Conservation (phyloP, 345 rosid genomes). For the Microthlaspi erraticum region DNA sequence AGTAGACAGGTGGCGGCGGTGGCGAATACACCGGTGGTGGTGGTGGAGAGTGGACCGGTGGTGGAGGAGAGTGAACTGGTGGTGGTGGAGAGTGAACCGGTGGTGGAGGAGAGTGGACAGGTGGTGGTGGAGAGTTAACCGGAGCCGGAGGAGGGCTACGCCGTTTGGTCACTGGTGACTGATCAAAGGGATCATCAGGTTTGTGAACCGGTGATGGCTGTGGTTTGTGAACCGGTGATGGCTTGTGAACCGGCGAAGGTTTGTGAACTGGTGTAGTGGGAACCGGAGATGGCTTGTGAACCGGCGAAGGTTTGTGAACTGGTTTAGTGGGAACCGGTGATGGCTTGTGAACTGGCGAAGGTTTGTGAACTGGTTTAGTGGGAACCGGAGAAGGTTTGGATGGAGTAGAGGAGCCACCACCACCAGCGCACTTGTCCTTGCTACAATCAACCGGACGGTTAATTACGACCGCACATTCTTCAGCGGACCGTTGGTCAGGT, state of each 20-base stretch:
- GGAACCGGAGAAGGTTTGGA: slow-evolving; percentile 38
- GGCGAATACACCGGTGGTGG: slow-evolving; percentile 35
- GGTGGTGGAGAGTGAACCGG: slow-evolving; percentile 33
- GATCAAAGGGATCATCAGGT: slow-evolving; percentile 33
- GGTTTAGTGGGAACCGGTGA: slow-evolving; percentile 2
- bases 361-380: slow-evolving; percentile 7
- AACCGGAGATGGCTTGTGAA: slow-evolving; percentile 34
- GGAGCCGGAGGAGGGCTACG: slow-evolving; percentile 42
- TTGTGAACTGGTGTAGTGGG: slow-evolving; percentile 17
- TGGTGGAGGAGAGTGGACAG: slow-evolving; percentile 9
- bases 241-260: slow-evolving; percentile 35
- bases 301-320: slow-evolving; percentile 32
- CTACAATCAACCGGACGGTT: slow-evolving; percentile 73
- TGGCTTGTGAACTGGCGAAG: neutral
- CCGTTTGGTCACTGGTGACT: slow-evolving; percentile 25
- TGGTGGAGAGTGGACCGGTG: slow-evolving; percentile 36
- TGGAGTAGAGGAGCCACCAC: slow-evolving; percentile 34
- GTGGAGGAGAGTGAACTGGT: slow-evolving; percentile 35
- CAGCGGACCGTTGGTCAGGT: slow-evolving; percentile 54
- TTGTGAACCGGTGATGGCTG: slow-evolving; percentile 40
- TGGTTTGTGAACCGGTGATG: slow-evolving; percentile 28
- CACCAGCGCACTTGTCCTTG: slow-evolving; percentile 55
- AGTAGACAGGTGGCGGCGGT: slow-evolving; percentile 32
- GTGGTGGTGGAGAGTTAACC: slow-evolving; percentile 35
- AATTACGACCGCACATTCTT: slow-evolving; percentile 51